Evolutionary conservation across 129 eudicot species (phyloP), one percentile per base, ranked within the genome.

Genomic region (Scalesia atractyloides): DNA sequence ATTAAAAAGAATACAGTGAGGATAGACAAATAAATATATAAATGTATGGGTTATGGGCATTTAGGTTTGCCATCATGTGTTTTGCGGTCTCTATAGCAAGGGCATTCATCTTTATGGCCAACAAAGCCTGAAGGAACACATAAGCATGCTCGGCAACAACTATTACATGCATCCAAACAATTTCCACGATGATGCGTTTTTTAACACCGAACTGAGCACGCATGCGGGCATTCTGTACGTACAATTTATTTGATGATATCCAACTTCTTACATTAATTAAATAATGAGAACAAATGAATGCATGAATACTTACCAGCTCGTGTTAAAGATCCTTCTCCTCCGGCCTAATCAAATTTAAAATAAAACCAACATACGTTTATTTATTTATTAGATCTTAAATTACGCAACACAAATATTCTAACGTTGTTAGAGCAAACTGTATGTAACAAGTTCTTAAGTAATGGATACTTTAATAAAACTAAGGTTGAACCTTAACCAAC

Each of bases 111-210:
- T 77, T 77, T 77, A 22, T 77, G 76, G 12, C 81, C 81, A 61
- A 77, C 66, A 51, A 77, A 41, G 11, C 81, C 81, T 2, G 81
- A 77, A 61, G 81, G 81, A 15, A 77, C 81, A 51, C 81, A 77
- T 49, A 77, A 49, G 36, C 81, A 77, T 49, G 71, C 76, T 36
- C 44, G 53, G 26, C 81, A 77, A 11, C 81, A 77, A 70, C 81
- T 77, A 3, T 19, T 77, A 39, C 81, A 77, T 7, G 76, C 24
- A 77, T 69, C 81, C 49, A 69, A 14, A 77, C 81, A 77, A 22
- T 77, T 77, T 49, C 81, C 81, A 14, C 76, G 81, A 50, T 77
- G 81, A 69, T 77, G 81, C 8, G 81, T 77, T 77, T 77, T 77
- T 9, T 71, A 61, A 30, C 81, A 77, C 0, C 76, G 71, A 52